phyloP scores from a whole-genome alignment of 2,329 filamentous ascomycete species.

The Exophiala viscosa region DNA sequence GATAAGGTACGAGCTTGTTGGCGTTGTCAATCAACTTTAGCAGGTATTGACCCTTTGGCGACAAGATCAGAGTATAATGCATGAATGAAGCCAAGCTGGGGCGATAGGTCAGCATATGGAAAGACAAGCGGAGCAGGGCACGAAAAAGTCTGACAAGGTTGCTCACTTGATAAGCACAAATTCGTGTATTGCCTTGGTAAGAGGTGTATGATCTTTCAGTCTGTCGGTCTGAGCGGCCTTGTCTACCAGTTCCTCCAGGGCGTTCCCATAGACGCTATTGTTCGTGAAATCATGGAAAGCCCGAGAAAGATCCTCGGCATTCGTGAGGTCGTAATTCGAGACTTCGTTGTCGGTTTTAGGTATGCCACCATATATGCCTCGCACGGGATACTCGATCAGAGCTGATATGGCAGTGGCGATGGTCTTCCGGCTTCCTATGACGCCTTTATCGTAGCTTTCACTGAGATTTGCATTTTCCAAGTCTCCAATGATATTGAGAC shows the following conservation, averaged over 20 bases:
- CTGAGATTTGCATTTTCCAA: slow-evolving; percentile 67
- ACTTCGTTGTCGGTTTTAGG: slow-evolving; percentile 33
- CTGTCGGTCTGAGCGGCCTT: slow-evolving; percentile 59
- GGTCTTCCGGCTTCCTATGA: slow-evolving; percentile 69
- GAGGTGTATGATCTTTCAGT: slow-evolving; percentile 60
- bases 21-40: slow-evolving; percentile 67
- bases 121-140: neutral
- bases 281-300: slow-evolving; percentile 67
- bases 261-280: slow-evolving; percentile 63
- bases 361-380: slow-evolving; percentile 64
- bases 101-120: slow-evolving; percentile 1
- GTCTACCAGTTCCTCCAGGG: slow-evolving; percentile 63
- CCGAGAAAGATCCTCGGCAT: slow-evolving; percentile 57
- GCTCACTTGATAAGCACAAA: slow-evolving; percentile 67
- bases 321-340: slow-evolving; percentile 54
- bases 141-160: slow-evolving; percentile 11
- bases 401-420: slow-evolving; percentile 68
- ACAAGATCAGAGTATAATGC: slow-evolving; percentile 69
- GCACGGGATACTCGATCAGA: slow-evolving; percentile 64
- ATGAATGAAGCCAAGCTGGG: slow-evolving; percentile 66
- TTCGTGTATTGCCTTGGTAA: slow-evolving; percentile 63
- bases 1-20: slow-evolving; percentile 68
- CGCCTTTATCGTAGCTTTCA: slow-evolving; percentile 77
- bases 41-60: slow-evolving; percentile 71
- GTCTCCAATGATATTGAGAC: slow-evolving; percentile 58